A percentile compares a stretch with the other conserved stretches of the same genome.
Evolutionary conservation across 441 rosid species (phyloP).

Genomic region (Macaranga tanarius): DNA sequence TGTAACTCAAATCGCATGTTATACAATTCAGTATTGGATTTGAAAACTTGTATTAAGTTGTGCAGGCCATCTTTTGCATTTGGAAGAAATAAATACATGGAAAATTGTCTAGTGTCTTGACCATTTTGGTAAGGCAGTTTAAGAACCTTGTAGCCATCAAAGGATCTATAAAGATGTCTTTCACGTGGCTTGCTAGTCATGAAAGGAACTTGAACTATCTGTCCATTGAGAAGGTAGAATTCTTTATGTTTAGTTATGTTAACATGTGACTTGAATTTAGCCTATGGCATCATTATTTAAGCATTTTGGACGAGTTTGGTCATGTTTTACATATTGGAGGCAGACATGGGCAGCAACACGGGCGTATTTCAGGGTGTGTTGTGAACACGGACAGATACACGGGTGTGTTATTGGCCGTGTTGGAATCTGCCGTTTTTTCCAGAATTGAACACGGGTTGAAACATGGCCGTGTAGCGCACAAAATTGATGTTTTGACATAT

Average conservation of each 20-base stretch:
- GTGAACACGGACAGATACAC: too few species aligned
- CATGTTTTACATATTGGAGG: too few species aligned
- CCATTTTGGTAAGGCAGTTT: constrained; percentile 25
- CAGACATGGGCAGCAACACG: too few species aligned
- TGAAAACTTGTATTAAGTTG: not conserved
- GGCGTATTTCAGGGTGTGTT: too few species aligned
- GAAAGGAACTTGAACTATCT: constrained; percentile 28
- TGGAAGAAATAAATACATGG: constrained; percentile 30
- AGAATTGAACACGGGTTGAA: too few species aligned
- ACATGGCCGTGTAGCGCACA: too few species aligned
- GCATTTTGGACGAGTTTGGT: too few species aligned
- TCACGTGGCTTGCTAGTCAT: constrained; percentile 16
- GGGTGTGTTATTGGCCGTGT: too few species aligned
- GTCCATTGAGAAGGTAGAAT: constrained; percentile 31
- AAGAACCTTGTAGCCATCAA: constrained; percentile 18
- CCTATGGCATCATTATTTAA: too few species aligned
- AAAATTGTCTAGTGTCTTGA: constrained; percentile 6
- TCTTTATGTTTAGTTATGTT: constrained; percentile 12
- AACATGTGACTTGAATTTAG: too few species aligned
- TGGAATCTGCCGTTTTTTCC: too few species aligned
- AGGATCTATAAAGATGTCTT: constrained; percentile 10
- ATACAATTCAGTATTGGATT: not conserved
- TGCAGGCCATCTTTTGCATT: constrained; percentile 14
- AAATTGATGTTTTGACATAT: too few species aligned
- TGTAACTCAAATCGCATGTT: not conserved